These are phyloP conservation scores for Schwanniomyces polymorphus DNA, from an alignment of 805 yeast species.

Conservation along the genomic window DNA sequence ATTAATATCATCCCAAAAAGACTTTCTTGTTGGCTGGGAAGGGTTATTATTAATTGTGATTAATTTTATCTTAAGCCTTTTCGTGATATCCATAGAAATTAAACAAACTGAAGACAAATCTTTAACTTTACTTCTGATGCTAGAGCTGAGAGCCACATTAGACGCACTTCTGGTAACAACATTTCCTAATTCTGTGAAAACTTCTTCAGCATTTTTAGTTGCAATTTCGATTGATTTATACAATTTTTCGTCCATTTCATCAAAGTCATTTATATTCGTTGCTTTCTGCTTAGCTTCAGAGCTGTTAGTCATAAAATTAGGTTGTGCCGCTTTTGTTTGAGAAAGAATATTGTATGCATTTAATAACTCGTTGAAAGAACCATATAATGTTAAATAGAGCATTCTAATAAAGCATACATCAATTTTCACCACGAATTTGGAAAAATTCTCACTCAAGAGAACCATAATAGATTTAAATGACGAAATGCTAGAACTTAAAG, in stretches of 20 bases:
- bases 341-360: conserved; percentile 58
- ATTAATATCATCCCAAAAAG: conserved; percentile 85
- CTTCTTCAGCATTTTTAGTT: conserved; percentile 70
- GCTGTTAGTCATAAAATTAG: conserved; percentile 2
- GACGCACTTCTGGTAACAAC: conserved; percentile 65
- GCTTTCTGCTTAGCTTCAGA: conserved; percentile 14
- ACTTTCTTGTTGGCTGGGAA: conserved; percentile 51
- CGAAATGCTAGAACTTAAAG: conserved; percentile 34
- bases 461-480: conserved; percentile 55
- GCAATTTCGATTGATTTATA: conserved; percentile 65
- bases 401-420: conserved; percentile 67
- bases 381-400: conserved; percentile 58
- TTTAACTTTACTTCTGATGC: conserved; percentile 62
- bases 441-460: conserved; percentile 48
- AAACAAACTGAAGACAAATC: conserved; percentile 79
- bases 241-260: conserved; percentile 65
- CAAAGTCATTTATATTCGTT: conserved; percentile 19
- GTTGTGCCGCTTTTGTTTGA: conserved; percentile 4
- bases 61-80: conserved; percentile 58
- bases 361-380: conserved; percentile 64
- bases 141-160: conserved; percentile 27
- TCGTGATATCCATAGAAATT: conserved; percentile 79
- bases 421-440: conserved; percentile 50
- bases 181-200: conserved; percentile 68
- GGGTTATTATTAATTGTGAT: conserved; percentile 49